Evolutionary conservation across 2,329 filamentous ascomycete species (phyloP).

Genomic region (Fusarium begoniae): DNA sequence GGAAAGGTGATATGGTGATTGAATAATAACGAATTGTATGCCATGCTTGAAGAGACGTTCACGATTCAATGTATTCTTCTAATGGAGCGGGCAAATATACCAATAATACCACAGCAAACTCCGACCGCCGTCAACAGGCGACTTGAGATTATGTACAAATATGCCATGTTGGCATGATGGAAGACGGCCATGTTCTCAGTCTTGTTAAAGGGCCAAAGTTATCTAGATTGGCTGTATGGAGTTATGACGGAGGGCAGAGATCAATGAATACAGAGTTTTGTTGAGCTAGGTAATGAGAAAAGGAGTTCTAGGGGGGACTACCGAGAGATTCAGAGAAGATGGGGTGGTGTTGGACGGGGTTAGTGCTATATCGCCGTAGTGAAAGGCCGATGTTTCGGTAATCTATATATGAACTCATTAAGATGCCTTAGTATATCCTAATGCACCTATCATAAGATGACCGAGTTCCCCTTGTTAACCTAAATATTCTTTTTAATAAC

Average conservation of each 20-base stretch:
- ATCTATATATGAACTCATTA: neutral
- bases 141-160: constrained; percentile 1
- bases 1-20: constrained; percentile 40
- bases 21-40: constrained; percentile 37
- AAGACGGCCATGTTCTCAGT: neutral
- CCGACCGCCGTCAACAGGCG: constrained; percentile 8
- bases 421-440: neutral
- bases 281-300: neutral
- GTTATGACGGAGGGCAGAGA: neutral
- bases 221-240: neutral
- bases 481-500: neutral
- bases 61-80: constrained; percentile 41
- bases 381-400: neutral
- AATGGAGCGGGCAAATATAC: constrained; percentile 37
- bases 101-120: constrained; percentile 39
- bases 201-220: neutral
- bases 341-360: neutral
- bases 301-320: neutral
- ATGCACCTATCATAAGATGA: neutral
- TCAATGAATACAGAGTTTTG: neutral
- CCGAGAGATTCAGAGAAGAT: neutral
- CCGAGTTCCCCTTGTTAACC: neutral
- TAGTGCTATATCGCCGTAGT: neutral
- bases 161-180: neutral
- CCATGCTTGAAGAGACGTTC: constrained; percentile 40